Percentiles rank a stretch among this genome's conserved stretches.
These are phyloP conservation scores for Penicillium verrucosum DNA, from an alignment of 2,329 filamentous ascomycete genomes.

Conservation along the genomic window DNA sequence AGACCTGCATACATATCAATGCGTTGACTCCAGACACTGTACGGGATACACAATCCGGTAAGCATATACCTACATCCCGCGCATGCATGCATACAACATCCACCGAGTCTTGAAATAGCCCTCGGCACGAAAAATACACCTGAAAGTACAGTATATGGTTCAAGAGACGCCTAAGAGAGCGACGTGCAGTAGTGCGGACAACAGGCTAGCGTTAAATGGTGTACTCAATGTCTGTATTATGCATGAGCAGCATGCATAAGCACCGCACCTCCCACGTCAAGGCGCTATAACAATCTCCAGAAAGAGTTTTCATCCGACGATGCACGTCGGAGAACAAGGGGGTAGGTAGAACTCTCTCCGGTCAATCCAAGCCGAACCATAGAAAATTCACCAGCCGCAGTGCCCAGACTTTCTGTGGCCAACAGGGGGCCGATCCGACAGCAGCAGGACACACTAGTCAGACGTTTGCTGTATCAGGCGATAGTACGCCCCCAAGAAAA, in stretches of 20 bases:
- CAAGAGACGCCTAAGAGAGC: constrained; percentile 10
- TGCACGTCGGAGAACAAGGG: constrained; percentile 5
- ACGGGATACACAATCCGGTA: neutral
- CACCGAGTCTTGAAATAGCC: neutral
- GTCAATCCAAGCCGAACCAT: constrained; percentile 3
- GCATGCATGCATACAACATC: neutral
- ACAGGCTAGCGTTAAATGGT: neutral
- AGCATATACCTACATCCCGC: neutral
- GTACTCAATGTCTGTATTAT: neutral
- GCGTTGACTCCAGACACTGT: no score
- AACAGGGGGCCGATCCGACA: constrained; percentile 1
- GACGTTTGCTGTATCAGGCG: constrained; percentile 9
- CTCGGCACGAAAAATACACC: neutral
- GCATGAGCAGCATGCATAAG: constrained; percentile 8
- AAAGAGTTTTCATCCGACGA: constrained; percentile 1
- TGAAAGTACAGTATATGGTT: neutral
- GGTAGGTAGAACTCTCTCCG: neutral
- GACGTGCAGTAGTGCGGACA: constrained; percentile 7
- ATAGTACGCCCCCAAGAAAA: neutral
- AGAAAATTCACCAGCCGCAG: neutral
- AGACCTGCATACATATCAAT: neutral
- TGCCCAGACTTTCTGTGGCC: neutral
- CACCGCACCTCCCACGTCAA: constrained; percentile 15
- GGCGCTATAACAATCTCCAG: neutral
- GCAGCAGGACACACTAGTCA: constrained; percentile 10